Evolutionary conservation across 83 land plant species (phyloP).

Genomic region (Diphasiastrum complanatum): DNA sequence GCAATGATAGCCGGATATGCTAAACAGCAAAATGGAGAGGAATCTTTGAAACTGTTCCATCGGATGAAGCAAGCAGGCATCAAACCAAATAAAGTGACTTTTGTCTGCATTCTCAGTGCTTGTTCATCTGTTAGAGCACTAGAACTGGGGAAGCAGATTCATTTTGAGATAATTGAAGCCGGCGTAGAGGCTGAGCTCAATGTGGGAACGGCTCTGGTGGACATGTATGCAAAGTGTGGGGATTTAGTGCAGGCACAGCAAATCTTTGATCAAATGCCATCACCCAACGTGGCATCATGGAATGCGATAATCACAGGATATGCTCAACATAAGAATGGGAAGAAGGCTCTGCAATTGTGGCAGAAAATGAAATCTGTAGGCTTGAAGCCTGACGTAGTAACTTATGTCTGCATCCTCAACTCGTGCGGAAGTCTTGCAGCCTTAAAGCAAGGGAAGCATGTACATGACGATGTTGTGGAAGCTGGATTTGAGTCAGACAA

Average conservation of each 20-base stretch:
- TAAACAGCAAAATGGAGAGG: constrained; percentile 28
- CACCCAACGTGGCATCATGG: constrained; percentile 35
- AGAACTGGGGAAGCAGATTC: constrained; percentile 41
- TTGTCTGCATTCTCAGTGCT: constrained; percentile 43
- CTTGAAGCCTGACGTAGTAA: constrained; percentile 41
- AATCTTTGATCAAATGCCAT: constrained; percentile 31
- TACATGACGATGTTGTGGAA: constrained; percentile 40
- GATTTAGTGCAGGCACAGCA: constrained; percentile 28
- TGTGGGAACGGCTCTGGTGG: constrained; percentile 33
- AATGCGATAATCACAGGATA: constrained; percentile 38
- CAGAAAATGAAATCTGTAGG: constrained; percentile 35
- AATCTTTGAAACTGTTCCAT: constrained; percentile 35
- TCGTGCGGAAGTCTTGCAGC: constrained; percentile 36
- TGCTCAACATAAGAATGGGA: constrained; percentile 27
- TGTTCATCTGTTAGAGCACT: constrained; percentile 33
- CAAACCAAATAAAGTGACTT: constrained; percentile 29
- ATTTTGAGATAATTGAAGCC: constrained; percentile 29
- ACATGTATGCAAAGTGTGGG: constrained; percentile 53
- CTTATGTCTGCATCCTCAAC: constrained; percentile 41
- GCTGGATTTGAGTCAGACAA: constrained; percentile 25
- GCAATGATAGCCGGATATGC: constrained; percentile 42
- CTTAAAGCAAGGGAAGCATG: constrained; percentile 36
- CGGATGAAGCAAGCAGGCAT: constrained; percentile 25
- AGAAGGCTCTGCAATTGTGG: constrained; percentile 30
- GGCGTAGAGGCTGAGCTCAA: constrained; percentile 20